phyloP scores from a whole-genome alignment of 2,329 filamentous ascomycete species.

The Pseudopithomyces maydicus region DNA sequence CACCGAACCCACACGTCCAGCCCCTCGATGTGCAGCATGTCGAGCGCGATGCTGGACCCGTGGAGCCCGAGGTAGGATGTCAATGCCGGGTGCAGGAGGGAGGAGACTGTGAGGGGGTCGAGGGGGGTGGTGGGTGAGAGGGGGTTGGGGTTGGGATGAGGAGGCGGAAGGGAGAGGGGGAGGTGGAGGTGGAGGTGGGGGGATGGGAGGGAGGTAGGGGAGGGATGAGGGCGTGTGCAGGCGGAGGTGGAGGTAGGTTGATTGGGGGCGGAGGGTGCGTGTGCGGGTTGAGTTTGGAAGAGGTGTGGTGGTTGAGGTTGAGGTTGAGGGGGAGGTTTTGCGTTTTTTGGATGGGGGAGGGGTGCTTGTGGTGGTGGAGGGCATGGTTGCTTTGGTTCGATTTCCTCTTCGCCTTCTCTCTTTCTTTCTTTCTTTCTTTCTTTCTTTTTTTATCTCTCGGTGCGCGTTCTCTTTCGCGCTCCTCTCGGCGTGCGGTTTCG shows the following conservation, averaged over 20 bases:
- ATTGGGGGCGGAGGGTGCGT: no score
- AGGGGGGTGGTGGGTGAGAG: constrained; percentile 41
- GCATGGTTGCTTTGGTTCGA: no score
- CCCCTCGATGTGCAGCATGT: constrained; percentile 63
- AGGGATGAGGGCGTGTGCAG: constrained; percentile 47
- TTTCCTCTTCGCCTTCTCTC: no score
- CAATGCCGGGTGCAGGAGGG: constrained; percentile 68
- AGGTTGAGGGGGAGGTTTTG: constrained; percentile 20
- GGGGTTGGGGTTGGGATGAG: constrained; percentile 2
- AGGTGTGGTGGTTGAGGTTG: neutral
- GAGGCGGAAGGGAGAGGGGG: constrained; percentile 18
- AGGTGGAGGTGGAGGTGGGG: constrained; percentile 51
- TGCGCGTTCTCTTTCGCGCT: no score
- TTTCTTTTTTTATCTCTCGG: no score
- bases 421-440: no score
- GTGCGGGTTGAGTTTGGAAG: no score
- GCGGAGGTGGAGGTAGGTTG: no score
- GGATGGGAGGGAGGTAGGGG: constrained; percentile 42
- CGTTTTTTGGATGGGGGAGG: constrained; percentile 23
- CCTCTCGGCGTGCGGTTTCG: no score
- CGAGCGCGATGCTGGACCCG: constrained; percentile 69
- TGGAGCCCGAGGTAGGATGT: constrained; percentile 72
- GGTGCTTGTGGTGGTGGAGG: neutral
- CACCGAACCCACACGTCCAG: constrained; percentile 30
- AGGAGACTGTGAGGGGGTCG: constrained; percentile 66